Evolutionary conservation across 208 protist genomes (phyloP).

Genomic region (Leishmania major): DNA sequence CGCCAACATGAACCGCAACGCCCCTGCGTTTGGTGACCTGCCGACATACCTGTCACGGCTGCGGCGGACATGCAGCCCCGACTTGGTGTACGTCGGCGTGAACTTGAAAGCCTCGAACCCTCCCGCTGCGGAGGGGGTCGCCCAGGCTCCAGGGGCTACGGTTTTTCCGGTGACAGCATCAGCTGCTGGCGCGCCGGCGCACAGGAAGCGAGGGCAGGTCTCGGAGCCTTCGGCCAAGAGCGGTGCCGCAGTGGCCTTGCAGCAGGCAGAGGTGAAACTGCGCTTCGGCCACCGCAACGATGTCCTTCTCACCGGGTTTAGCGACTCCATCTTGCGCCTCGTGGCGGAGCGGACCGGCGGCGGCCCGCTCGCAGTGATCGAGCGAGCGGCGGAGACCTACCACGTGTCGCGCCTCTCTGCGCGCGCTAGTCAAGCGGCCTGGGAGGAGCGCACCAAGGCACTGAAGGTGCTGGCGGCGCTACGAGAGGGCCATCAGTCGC

Average conservation of each 20-base stretch:
- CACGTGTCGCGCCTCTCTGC: conserved; percentile 53
- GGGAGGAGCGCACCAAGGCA: conserved; percentile 33
- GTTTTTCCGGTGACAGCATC: background rate
- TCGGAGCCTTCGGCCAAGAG: background rate
- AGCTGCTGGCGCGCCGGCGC: background rate
- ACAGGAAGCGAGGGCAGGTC: background rate
- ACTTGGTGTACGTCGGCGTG: conserved; percentile 91
- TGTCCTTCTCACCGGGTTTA: conserved; percentile 91
- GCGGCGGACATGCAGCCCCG: conserved; percentile 80
- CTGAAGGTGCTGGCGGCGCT: conserved; percentile 31
- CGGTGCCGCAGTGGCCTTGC: conserved; percentile 1
- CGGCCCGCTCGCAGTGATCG: conserved; percentile 67
- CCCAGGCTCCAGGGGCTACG: background rate
- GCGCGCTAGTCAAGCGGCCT: conserved; percentile 6
- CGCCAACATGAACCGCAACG: conserved; percentile 61
- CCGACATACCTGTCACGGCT: conserved; percentile 82
- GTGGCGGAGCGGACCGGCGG: conserved; percentile 85
- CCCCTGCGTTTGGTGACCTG: conserved; percentile 72
- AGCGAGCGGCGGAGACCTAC: conserved; percentile 85
- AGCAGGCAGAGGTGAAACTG: conserved; percentile 17
- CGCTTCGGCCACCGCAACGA: conserved; percentile 88
- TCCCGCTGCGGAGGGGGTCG: conserved; percentile 1
- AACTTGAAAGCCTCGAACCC: conserved; percentile 34
- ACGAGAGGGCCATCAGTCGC: conserved; percentile 13
- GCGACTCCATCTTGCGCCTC: conserved; percentile 90